A percentile compares a stretch with the other conserved stretches of the same genome.
phyloP scores from a whole-genome alignment of 345 rosid genomes.

The Dipteronia dyeriana region DNA sequence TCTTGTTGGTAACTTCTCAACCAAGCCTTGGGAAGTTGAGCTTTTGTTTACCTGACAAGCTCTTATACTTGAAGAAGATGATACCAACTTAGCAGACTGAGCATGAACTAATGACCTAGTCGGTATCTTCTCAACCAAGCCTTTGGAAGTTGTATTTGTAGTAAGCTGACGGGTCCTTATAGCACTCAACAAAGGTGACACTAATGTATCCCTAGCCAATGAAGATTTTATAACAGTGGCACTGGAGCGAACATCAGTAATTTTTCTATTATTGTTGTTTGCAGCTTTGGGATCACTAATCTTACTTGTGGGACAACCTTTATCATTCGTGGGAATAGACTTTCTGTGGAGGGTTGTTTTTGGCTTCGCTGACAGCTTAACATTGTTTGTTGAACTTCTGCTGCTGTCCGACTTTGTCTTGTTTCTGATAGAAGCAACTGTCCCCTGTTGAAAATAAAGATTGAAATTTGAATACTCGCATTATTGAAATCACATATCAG shows the following conservation, averaged over 20 bases:
- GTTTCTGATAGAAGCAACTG: constrained; percentile 2
- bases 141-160: not conserved
- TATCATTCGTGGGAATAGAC: not conserved
- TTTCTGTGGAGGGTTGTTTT: constrained; percentile 7
- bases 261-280: not conserved
- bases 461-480: not conserved
- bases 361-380: constrained; percentile 9
- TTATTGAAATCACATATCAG: not conserved
- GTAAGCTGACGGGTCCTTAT: not conserved
- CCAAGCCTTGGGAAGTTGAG: constrained; percentile 7
- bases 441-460: constrained; percentile 15
- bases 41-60: not conserved
- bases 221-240: not conserved
- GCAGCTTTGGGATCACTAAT: constrained; percentile 9
- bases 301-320: constrained; percentile 2
- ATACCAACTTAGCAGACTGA: constrained; percentile 9
- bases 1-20: constrained; percentile 4
- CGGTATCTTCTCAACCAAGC: constrained; percentile 13
- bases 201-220: constrained; percentile 6
- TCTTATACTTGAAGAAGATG: constrained; percentile 4
- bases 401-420: constrained; percentile 9
- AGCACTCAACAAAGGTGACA: not conserved
- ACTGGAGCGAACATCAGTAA: not conserved
- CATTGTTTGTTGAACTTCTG: constrained; percentile 8
- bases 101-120: constrained; percentile 8